These are phyloP conservation scores for Breviolum minutum DNA, from an alignment of 73 alveolate genomes.

Conservation along the genomic window DNA sequence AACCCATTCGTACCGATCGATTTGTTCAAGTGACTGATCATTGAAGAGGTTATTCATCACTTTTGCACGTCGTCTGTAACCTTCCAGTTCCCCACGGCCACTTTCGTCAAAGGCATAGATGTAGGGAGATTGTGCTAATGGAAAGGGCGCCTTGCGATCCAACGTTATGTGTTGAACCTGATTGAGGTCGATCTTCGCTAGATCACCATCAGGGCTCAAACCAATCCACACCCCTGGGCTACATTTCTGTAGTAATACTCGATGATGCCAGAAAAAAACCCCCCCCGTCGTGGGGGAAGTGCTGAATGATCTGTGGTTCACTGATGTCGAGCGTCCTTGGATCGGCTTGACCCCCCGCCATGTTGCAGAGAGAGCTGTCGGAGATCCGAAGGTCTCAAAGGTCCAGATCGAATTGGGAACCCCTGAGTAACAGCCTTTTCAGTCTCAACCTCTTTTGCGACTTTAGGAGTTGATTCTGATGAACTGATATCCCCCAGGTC, in stretches of 20 bases:
- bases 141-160: conserved; percentile 5
- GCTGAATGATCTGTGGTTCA: conserved; percentile 7
- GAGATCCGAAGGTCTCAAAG: neutral
- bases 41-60: neutral
- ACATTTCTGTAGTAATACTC: neutral
- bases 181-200: neutral
- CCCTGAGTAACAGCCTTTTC: no score
- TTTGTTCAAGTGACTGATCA: neutral
- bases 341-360: neutral
- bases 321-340: neutral
- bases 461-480: no score
- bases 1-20: conserved; percentile 18
- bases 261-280: conserved; percentile 46
- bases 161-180: neutral
- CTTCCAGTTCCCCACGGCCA: neutral
- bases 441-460: no score
- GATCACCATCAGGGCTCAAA: conserved; percentile 13
- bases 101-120: conserved; percentile 14
- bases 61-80: neutral
- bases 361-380: neutral
- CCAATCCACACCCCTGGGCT: neutral
- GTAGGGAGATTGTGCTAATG: neutral
- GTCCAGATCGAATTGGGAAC: neutral
- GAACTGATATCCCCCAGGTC: no score
- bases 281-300: neutral